Percentiles rank a stretch among this genome's conserved stretches.
Evolutionary conservation across 2,329 filamentous ascomycete species (phyloP).

Genomic region (Tolypocladium nubicola): DNA sequence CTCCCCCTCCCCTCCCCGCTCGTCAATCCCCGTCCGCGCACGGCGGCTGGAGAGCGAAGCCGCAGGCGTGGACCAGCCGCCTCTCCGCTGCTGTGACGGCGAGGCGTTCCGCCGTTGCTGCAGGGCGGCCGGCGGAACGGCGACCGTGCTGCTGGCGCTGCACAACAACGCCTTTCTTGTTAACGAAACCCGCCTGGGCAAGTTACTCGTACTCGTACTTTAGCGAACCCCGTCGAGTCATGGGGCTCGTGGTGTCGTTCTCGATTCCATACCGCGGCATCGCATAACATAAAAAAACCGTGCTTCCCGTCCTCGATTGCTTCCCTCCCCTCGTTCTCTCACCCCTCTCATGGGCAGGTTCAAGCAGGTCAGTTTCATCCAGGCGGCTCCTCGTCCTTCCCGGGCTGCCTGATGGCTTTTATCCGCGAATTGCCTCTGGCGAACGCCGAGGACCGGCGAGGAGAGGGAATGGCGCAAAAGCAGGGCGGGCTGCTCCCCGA

Average conservation of each 20-base stretch:
- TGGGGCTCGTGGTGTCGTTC: not conserved
- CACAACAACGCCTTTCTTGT: not conserved
- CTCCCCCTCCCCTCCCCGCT: not conserved
- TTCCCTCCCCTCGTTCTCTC: not conserved
- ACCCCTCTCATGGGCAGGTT: not conserved
- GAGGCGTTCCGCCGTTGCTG: not conserved
- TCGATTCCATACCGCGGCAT: not conserved
- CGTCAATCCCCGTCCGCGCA: not conserved
- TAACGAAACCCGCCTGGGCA: not conserved
- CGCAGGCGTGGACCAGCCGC: not conserved
- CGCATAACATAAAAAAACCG: not conserved
- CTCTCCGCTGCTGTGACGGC: not conserved
- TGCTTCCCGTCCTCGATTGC: not conserved
- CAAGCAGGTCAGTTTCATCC: not conserved
- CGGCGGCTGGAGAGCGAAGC: not conserved
- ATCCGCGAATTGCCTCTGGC: not conserved
- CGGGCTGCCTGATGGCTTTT: not conserved
- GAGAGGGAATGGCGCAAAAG: not conserved
- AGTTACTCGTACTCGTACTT: not conserved
- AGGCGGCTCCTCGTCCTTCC: not conserved
- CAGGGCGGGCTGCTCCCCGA: not conserved
- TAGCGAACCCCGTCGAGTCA: not conserved
- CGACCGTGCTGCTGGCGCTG: not conserved
- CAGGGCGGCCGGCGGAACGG: not conserved
- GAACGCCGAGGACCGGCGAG: conserved; percentile 1